These are phyloP conservation scores for Papiliotrema flavescens DNA, from an alignment of 1,284 basidiomycete genomes.

Conservation along the genomic window DNA sequence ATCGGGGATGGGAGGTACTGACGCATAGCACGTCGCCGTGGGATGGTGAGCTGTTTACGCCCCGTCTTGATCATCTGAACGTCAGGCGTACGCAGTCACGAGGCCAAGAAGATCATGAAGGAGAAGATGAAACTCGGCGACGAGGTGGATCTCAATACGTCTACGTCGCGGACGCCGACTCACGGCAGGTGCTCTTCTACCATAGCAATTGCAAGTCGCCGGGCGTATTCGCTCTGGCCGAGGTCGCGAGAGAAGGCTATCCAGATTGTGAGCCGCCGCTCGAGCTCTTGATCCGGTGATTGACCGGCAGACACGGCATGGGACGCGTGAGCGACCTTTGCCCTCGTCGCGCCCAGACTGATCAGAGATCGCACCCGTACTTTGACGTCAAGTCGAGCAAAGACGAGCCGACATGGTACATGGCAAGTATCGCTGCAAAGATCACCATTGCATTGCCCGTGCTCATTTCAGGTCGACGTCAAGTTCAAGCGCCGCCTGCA, in stretches of 20 bases:
- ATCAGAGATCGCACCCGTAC: constrained; percentile 70
- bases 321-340: constrained; percentile 64
- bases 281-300: background rate
- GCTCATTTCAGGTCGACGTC: constrained; percentile 61
- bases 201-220: constrained; percentile 90
- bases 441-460: background rate
- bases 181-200: constrained; percentile 62
- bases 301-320: constrained; percentile 70
- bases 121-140: constrained; percentile 78
- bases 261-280: constrained; percentile 71
- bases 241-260: constrained; percentile 79
- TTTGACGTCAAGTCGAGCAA: constrained; percentile 78
- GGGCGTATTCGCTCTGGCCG: constrained; percentile 78
- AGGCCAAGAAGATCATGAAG: constrained; percentile 89
- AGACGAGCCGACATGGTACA: constrained; percentile 82
- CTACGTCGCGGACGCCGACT: background rate
- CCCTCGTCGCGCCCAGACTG: background rate
- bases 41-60: constrained; percentile 62
- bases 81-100: constrained; percentile 64
- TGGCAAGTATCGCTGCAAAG: no score
- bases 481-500: constrained; percentile 63
- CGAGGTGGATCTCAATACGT: constrained; percentile 53
- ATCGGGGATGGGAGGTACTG: background rate
- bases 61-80: background rate
- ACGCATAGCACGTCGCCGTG: constrained; percentile 64